Evolutionary conservation across 2,329 filamentous ascomycete species (phyloP), one percentile per base, ranked within the genome.

Genomic region (Nigrospora sphaerica): DNA sequence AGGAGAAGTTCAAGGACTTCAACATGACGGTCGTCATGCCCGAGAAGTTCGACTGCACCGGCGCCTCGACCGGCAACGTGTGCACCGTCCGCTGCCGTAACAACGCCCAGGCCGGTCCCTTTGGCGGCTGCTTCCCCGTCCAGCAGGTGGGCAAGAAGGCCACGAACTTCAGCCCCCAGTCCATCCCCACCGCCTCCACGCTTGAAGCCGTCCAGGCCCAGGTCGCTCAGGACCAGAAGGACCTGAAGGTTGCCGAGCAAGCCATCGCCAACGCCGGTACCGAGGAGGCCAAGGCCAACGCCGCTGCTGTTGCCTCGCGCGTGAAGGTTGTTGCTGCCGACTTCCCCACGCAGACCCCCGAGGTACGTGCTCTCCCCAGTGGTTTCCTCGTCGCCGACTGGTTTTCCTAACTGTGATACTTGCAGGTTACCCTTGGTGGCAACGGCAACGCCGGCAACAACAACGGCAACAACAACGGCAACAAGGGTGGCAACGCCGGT

Each of bases 81-180:
- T 80, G 77, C 67, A 81, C 77, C 1, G 68, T 81, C 17, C 72
- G 78, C 33, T 81, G 78, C 67, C 69, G 76, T 17, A 82, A 82
- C 65, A 76, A 73, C 46, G 75, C 77, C 4, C 61, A 73, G 4
- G 75, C 75, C 11, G 76, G 77, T 5, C 76, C 76, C 12, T 81
- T 81, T 46, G 74, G 75, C 35, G 73, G 78, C 43, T 82, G 78
- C 62, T 74, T 81, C 57, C 64, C 77, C 2, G 70, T 81, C 16
- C 73, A 80, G 59, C 79, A 83, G 56, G 63, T 64, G 31, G 77
- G 80, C 52, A 56, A 55, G 12, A 54, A 60, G 0, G 48, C 68
- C 39, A 69, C 60, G 42, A 58, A 57, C 46, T 77, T 77, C 63
- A 68, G 62, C 0, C 62, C 73, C 3, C 57, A 63, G 41, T 65